Conservation (phyloP, 768 basidiomycete genomes). For the Leccinum arenicola region DNA sequence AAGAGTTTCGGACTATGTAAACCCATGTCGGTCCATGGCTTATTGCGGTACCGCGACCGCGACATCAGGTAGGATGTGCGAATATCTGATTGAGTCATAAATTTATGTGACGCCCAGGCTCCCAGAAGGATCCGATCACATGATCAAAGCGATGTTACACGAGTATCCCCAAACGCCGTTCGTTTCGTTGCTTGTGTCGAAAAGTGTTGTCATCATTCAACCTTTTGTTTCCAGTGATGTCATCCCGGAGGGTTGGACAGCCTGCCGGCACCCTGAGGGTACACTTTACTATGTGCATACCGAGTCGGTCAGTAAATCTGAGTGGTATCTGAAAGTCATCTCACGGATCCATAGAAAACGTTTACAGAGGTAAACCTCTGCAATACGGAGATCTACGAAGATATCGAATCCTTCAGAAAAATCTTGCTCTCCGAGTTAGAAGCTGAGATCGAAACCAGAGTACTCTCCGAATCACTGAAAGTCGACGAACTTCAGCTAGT, state of each 20-base stretch:
- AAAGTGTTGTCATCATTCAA: neutral
- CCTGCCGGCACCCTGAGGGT: slow-evolving; percentile 36
- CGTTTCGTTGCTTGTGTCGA: slow-evolving; percentile 3
- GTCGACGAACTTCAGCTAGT: slow-evolving; percentile 39
- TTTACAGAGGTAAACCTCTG: slow-evolving; percentile 56
- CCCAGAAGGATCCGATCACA: neutral
- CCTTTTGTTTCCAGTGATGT: slow-evolving; percentile 1
- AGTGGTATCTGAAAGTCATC: neutral
- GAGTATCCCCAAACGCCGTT: slow-evolving; percentile 17
- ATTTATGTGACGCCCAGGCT: slow-evolving; percentile 7
- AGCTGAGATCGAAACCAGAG: neutral
- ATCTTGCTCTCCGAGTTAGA: slow-evolving; percentile 20
- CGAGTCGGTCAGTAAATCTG: slow-evolving; percentile 36
- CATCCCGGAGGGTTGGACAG: slow-evolving; percentile 40
- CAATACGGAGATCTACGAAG: slow-evolving; percentile 30
- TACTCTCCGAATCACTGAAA: slow-evolving; percentile 27
- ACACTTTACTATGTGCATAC: slow-evolving; percentile 36
- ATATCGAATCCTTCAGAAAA: slow-evolving; percentile 35
- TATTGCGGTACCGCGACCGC: neutral
- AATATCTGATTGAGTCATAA: neutral
- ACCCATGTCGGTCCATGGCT: slow-evolving; percentile 11
- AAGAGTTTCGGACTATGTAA: neutral
- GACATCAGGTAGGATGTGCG: slow-evolving; percentile 5
- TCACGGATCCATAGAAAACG: slow-evolving; percentile 37
- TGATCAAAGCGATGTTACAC: slow-evolving; percentile 15